Evolutionary conservation across 2,329 filamentous ascomycete genomes (phyloP).

Genomic region (Blastomyces parvus): DNA sequence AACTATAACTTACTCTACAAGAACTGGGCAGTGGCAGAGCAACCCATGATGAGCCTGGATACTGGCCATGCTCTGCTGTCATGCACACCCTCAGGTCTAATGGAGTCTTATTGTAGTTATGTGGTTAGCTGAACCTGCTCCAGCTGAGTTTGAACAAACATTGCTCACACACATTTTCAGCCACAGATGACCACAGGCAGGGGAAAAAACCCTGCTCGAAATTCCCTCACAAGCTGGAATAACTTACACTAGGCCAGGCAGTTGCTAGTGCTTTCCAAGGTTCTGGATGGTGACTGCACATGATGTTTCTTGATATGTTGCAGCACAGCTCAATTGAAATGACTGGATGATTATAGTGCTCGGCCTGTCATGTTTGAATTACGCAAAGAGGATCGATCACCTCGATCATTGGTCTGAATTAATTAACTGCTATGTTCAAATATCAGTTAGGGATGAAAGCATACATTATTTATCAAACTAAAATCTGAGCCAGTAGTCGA

Average conservation of each 20-base stretch:
- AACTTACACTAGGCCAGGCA: neutral
- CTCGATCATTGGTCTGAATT: neutral
- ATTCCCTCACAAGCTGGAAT: neutral
- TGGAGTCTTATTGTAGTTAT: no score
- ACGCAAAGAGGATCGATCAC: neutral
- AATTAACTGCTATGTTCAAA: neutral
- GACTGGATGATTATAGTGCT: neutral
- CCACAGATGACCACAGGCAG: no score
- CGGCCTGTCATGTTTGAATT: neutral
- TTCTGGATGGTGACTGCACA: neutral
- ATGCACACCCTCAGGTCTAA: no score
- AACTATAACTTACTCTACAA: no score
- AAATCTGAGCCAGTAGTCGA: neutral
- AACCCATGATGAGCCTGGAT: no score
- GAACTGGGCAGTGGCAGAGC: no score
- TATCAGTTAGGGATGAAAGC: neutral
- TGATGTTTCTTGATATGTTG: neutral
- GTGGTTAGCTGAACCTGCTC: no score
- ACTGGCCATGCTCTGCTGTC: no score
- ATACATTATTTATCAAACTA: neutral
- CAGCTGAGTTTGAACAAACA: no score
- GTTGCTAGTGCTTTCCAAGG: neutral
- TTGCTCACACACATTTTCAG: no score
- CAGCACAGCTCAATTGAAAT: neutral
- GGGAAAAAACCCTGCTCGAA: no score